Conservation (phyloP, 2,329 filamentous ascomycete genomes). For the Colletotrichum coccodes region DNA sequence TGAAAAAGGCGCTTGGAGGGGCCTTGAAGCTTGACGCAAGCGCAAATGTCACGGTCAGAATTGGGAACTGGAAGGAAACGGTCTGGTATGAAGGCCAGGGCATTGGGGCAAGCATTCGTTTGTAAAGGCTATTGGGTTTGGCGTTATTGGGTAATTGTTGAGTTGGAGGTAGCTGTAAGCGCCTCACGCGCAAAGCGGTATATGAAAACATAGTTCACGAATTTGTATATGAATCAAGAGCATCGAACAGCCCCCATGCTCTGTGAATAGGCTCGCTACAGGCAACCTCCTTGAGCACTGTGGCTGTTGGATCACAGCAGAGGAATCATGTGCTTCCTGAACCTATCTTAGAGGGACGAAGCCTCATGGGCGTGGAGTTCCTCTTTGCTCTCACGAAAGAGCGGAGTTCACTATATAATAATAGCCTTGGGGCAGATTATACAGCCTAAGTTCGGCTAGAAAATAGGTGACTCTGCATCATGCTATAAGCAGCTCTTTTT, state of each 20-base stretch:
- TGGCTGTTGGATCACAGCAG: background rate
- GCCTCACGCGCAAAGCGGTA: background rate
- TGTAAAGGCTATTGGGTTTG: slow-evolving; percentile 47
- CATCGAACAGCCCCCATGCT: background rate
- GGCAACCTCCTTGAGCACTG: background rate
- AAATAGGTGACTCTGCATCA: background rate
- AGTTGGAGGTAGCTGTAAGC: background rate
- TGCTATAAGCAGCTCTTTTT: background rate
- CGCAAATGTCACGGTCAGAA: slow-evolving; percentile 78
- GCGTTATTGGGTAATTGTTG: slow-evolving; percentile 7
- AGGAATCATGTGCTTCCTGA: background rate
- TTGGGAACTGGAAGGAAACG: slow-evolving; percentile 79
- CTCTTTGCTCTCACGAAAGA: too few species aligned
- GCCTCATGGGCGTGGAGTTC: background rate
- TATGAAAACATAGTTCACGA: background rate
- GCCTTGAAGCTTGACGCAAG: slow-evolving; percentile 80
- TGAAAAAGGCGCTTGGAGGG: slow-evolving; percentile 84
- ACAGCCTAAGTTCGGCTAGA: background rate
- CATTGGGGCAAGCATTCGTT: slow-evolving; percentile 73
- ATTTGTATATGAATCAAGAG: background rate
- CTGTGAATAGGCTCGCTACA: background rate
- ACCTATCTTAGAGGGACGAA: background rate
- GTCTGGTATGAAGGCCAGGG: slow-evolving; percentile 77
- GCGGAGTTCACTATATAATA: too few species aligned
- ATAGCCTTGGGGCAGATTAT: background rate